Base-by-base conservation (phyloP, 495 filamentous ascomycete genomes). In the Aspergillus heteromorphus region DNA sequence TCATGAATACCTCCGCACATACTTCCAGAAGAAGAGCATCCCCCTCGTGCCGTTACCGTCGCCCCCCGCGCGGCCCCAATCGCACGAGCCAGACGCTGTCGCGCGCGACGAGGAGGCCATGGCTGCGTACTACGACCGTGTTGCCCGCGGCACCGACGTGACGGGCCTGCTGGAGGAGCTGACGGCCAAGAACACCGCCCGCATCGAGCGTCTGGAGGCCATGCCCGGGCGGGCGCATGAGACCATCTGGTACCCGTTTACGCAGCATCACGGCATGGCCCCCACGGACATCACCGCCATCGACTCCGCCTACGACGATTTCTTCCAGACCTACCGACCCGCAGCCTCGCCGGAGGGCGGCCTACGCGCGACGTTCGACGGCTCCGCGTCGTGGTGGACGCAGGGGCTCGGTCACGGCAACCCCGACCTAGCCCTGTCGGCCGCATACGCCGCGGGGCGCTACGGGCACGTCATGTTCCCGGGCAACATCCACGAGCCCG, bases 401-500 rank as follows among this genome's bases (percentile, higher is more conserved):
- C 88, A 92, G 67, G 88, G 88, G 8, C 75, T 92, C 5, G 88
- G 88, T 7, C 88, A 92, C 58, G 86, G 82, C 13, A 88, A 86
- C 56, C 81, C 86, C 0, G 65, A 72, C 0, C 74, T 92, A 5
- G 74, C 86, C 7, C 76, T 90, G 6, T 80, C 85, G 0, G 86
- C 87, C 4, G 86, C 88, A 1, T 86, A 90, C 63, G 88, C 88
- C 1, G 85, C 88, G 3, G 87, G 88, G n/a, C 79, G 87, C 20
- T 92, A 92, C 60, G 88, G 88, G 2, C 88, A 92, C 66, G 86
- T 92, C 20, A 92, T 91, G 86, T 90, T 92, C 59, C 84, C 87
- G 0, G 82, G 81, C 0, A 80, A 84, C 1, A 75, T 89, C 16
- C 87, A 92, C 52, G 78, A 87, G 56, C 88, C 88, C 0, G 88